Evolutionary conservation across 2,329 filamentous ascomycete species (phyloP).

Genomic region (Colletotrichum incanum): DNA sequence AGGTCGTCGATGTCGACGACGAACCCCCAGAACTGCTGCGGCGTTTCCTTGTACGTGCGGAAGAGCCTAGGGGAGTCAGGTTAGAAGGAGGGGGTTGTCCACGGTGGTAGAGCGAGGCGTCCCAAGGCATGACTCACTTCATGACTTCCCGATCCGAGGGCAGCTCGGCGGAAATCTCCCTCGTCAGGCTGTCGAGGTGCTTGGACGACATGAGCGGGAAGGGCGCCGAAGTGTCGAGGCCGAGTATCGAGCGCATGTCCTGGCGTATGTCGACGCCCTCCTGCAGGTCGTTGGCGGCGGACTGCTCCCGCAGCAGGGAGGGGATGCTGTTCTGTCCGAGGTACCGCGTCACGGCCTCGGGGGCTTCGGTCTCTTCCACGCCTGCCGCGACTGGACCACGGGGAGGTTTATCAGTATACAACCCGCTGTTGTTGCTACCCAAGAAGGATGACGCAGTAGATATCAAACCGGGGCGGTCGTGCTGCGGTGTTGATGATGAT

Average conservation of each 20-base stretch:
- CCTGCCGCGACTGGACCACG: slow-evolving; percentile 53
- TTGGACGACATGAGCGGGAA: slow-evolving; percentile 78
- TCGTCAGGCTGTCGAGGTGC: slow-evolving; percentile 72
- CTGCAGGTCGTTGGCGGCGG: slow-evolving; percentile 66
- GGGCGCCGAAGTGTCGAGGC: slow-evolving; percentile 76
- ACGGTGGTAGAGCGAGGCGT: background rate
- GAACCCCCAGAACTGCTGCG: slow-evolving; percentile 79
- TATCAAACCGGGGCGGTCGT: slow-evolving; percentile 18
- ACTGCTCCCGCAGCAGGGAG: slow-evolving; percentile 75
- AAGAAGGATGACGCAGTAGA: slow-evolving; percentile 21
- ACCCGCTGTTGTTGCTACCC: slow-evolving; percentile 29
- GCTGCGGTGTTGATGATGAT: slow-evolving; percentile 15
- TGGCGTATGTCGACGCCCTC: slow-evolving; percentile 72
- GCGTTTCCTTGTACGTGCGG: slow-evolving; percentile 77
- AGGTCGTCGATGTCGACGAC: slow-evolving; percentile 77
- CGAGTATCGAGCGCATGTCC: slow-evolving; percentile 77
- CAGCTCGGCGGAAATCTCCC: slow-evolving; percentile 74
- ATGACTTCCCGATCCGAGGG: slow-evolving; percentile 77
- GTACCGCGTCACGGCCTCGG: slow-evolving; percentile 69
- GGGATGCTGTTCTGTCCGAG: slow-evolving; percentile 79
- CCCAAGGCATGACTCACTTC: slow-evolving; percentile 64
- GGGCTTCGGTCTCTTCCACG: slow-evolving; percentile 68
- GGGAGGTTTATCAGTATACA: slow-evolving; percentile 36
- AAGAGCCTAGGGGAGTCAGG: slow-evolving; percentile 65
- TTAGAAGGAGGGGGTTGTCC: too few relatives aligned